Conservation (phyloP, 2,329 filamentous ascomycete species). For the Conoideocrella luteorostrata region DNA sequence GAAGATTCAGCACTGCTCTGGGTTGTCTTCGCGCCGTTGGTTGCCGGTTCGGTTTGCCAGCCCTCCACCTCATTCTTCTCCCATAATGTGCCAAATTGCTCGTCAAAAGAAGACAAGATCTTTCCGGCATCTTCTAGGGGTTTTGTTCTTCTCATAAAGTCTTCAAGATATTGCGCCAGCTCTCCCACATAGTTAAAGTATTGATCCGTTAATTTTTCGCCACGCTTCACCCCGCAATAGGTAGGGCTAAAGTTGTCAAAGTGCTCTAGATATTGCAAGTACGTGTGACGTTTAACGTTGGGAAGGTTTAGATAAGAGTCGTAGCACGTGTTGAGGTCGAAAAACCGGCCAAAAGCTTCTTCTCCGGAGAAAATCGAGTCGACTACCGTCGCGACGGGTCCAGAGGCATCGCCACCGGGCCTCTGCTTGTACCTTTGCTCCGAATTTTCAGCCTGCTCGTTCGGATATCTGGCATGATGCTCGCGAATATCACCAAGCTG, state of each 20-base stretch:
- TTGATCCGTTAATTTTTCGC: conserved; percentile 82
- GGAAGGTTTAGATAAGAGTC: conserved; percentile 88
- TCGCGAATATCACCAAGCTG: conserved; percentile 75
- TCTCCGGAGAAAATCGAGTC: conserved; percentile 94
- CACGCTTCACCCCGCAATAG: conserved; percentile 65
- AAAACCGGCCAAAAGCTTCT: conserved; percentile 86
- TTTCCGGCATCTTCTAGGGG: conserved; percentile 83
- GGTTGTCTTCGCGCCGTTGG: conserved; percentile 17
- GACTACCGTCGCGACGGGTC: conserved; percentile 60
- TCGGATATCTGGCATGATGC: conserved; percentile 86
- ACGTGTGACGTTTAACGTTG: conserved; percentile 75
- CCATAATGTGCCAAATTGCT: conserved; percentile 82
- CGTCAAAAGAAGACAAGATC: conserved; percentile 67
- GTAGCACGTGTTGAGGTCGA: conserved; percentile 79
- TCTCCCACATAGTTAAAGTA: conserved; percentile 87
- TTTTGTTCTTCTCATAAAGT: conserved; percentile 75
- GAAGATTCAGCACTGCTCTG: conserved; percentile 53
- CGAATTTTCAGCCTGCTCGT: conserved; percentile 90
- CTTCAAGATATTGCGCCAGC: conserved; percentile 76
- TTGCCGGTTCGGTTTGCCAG: conserved; percentile 59
- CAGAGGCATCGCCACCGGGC: conserved; percentile 57
- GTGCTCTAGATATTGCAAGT: conserved; percentile 85
- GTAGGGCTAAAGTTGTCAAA: conserved; percentile 83
- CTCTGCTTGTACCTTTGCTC: conserved; percentile 81
- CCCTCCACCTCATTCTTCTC: conserved; percentile 69